A percentile compares a stretch with the other conserved stretches of the same genome.
phyloP scores from a whole-genome alignment of 129 eudicot species.

The Tagetes erecta region DNA sequence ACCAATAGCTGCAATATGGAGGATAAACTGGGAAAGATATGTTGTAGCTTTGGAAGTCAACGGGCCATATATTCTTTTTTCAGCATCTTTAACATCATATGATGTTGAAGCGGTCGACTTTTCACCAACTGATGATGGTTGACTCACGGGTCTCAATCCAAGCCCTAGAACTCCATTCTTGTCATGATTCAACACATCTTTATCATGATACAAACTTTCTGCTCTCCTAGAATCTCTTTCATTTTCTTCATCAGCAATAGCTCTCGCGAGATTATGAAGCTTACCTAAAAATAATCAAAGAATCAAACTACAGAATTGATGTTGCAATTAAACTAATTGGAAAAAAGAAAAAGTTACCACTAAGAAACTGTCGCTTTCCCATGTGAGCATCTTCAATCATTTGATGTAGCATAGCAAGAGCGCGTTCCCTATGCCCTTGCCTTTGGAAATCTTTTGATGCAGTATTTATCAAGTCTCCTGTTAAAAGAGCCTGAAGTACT shows the following conservation, averaged over 20 bases:
- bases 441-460: conserved; percentile 60
- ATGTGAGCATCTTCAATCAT: conserved; percentile 98
- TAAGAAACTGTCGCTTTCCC: conserved; percentile 96
- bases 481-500: conserved; percentile 74
- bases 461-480: conserved; percentile 61
- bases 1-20: conserved; percentile 96
- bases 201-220: conserved; percentile 56
- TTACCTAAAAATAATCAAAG: conserved; percentile 54
- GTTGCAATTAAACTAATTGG: background rate
- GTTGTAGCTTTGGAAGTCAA: conserved; percentile 72
- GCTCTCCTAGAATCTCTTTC: conserved; percentile 50
- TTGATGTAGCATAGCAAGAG: conserved; percentile 93
- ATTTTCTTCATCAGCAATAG: conserved; percentile 93
- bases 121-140: conserved; percentile 48
- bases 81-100: conserved; percentile 75
- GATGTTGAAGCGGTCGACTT: conserved; percentile 43
- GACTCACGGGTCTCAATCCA: conserved; percentile 68
- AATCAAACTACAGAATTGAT: conserved; percentile 1
- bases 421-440: conserved; percentile 92
- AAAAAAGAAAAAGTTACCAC: conserved; percentile 50
- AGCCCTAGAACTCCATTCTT: conserved; percentile 74
- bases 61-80: conserved; percentile 73
- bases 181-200: conserved; percentile 43
- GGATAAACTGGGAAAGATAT: conserved; percentile 86
- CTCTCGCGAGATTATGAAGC: conserved; percentile 98